A percentile compares a stretch with the other conserved stretches of the same genome.
Conservation (phyloP, 2,329 filamentous ascomycete genomes). For the Ophiostoma quercus region DNA sequence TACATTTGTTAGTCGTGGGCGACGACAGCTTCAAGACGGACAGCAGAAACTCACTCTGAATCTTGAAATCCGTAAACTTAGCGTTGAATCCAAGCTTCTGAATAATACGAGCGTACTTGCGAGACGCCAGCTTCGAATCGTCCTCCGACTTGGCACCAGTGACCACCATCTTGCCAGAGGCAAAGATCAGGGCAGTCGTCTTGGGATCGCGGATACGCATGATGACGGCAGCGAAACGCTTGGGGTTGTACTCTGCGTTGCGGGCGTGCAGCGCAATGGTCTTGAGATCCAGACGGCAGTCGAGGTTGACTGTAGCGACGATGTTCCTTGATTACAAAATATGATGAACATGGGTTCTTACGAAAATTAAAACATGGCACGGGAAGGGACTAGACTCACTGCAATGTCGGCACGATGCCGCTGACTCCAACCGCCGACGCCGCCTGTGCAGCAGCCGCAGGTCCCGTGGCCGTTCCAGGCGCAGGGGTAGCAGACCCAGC, state of each 20-base stretch:
- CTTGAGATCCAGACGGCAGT: conserved; percentile 96
- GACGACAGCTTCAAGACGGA: neutral
- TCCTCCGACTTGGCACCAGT: conserved; percentile 98
- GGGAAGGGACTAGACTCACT: conserved; percentile 61
- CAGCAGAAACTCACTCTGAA: conserved; percentile 56
- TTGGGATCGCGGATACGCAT: conserved; percentile 99
- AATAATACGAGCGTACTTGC: conserved; percentile 98
- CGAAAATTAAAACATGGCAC: conserved; percentile 17
- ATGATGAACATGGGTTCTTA: conserved; percentile 27
- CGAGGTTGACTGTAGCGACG: conserved; percentile 97
- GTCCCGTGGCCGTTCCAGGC: conserved; percentile 26
- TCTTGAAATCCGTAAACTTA: conserved; percentile 99
- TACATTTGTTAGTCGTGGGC: conserved; percentile 5
- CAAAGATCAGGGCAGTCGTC: conserved; percentile 96
- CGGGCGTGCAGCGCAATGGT: conserved; percentile 97
- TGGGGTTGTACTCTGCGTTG: conserved; percentile 95
- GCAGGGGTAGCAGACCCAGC: conserved; percentile 23
- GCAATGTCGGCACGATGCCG: conserved; percentile 88
- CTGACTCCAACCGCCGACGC: conserved; percentile 76
- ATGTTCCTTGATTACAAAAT: conserved; percentile 69
- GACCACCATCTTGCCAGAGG: conserved; percentile 94
- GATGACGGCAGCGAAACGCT: conserved; percentile 98
- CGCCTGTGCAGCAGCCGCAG: conserved; percentile 70
- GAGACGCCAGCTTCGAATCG: conserved; percentile 90
- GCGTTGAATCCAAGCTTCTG: conserved; percentile 99